Conservation (phyloP, 2,329 filamentous ascomycete species). For the Alternaria solani region DNA sequence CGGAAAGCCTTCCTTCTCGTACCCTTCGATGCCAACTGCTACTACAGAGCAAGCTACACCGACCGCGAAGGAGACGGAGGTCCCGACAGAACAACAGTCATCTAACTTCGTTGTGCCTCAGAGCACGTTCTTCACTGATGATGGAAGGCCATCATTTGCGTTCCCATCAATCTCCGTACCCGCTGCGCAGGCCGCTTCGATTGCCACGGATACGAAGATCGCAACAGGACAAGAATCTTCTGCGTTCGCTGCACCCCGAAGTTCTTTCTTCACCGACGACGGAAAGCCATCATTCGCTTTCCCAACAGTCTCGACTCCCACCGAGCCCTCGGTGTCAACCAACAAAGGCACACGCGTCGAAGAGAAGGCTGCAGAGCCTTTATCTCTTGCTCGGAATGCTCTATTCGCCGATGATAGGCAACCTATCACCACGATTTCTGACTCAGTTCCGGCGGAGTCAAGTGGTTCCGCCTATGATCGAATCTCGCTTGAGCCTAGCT, state of each 20-base stretch:
- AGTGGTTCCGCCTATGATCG: slow-evolving; percentile 13
- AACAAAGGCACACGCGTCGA: background rate
- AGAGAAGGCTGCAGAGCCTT: background rate
- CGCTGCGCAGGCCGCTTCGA: background rate
- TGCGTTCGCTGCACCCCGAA: slow-evolving; percentile 9
- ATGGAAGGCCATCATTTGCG: slow-evolving; percentile 16
- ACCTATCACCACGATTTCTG: background rate
- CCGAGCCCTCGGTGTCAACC: background rate
- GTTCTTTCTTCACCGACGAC: slow-evolving; percentile 13
- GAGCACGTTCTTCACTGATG: slow-evolving; percentile 17
- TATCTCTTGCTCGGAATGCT: slow-evolving; percentile 2
- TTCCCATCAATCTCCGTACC: slow-evolving; percentile 4
- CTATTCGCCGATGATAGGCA: slow-evolving; percentile 19
- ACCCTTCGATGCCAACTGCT: slow-evolving; percentile 1
- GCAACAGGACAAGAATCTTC: background rate
- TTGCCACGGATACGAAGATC: background rate
- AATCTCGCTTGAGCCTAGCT: slow-evolving; percentile 16
- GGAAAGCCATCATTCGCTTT: slow-evolving; percentile 16
- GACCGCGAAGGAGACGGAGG: background rate
- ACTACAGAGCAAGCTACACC: background rate
- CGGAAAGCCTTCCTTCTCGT: slow-evolving; percentile 18
- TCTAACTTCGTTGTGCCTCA: slow-evolving; percentile 11
- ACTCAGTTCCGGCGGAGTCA: slow-evolving; percentile 8
- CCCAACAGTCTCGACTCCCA: background rate
- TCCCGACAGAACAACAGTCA: background rate